A percentile compares a stretch with the other conserved stretches of the same genome.
Conservation (phyloP, 306 rosid genomes). For the Vigna angularis region DNA sequence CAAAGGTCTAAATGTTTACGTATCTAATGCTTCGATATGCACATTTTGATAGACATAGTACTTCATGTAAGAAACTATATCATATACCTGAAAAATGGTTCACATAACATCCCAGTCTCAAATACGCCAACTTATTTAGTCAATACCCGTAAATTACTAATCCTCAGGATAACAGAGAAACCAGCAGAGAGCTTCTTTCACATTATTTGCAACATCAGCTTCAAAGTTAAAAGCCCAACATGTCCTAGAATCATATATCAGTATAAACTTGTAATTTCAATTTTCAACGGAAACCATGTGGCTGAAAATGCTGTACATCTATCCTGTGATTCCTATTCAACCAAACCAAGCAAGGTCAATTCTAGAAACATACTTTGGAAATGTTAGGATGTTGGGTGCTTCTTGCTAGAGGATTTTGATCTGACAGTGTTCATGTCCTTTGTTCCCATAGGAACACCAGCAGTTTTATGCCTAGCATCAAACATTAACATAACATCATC, state of each 20-base stretch:
- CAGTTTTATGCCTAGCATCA: slow-evolving; percentile 49
- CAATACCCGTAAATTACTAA: background rate
- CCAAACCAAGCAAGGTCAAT: slow-evolving; percentile 33
- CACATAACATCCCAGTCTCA: background rate
- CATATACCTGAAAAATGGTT: background rate
- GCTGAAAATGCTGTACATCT: slow-evolving; percentile 8
- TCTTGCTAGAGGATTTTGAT: slow-evolving; percentile 42
- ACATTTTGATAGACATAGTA: slow-evolving; percentile 5
- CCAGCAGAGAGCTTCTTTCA: slow-evolving; percentile 7
- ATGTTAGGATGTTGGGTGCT: slow-evolving; percentile 32
- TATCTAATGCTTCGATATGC: slow-evolving; percentile 16
- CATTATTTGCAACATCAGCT: slow-evolving; percentile 24
- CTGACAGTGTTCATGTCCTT: slow-evolving; percentile 35
- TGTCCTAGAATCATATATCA: slow-evolving; percentile 3
- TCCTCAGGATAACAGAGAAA: background rate
- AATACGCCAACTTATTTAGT: background rate
- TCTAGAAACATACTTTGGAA: slow-evolving; percentile 20
- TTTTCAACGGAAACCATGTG: slow-evolving; percentile 21
- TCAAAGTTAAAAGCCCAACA: slow-evolving; percentile 10
- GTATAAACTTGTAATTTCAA: slow-evolving; percentile 14
- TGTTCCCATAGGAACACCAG: slow-evolving; percentile 36
- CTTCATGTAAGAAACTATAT: background rate
- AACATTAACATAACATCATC: slow-evolving; percentile 9
- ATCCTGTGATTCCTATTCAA: slow-evolving; percentile 10
- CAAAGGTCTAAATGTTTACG: background rate